These are phyloP conservation scores for Emericellopsis terricola DNA, from an alignment of 495 filamentous ascomycete genomes.

Conservation along the genomic window DNA sequence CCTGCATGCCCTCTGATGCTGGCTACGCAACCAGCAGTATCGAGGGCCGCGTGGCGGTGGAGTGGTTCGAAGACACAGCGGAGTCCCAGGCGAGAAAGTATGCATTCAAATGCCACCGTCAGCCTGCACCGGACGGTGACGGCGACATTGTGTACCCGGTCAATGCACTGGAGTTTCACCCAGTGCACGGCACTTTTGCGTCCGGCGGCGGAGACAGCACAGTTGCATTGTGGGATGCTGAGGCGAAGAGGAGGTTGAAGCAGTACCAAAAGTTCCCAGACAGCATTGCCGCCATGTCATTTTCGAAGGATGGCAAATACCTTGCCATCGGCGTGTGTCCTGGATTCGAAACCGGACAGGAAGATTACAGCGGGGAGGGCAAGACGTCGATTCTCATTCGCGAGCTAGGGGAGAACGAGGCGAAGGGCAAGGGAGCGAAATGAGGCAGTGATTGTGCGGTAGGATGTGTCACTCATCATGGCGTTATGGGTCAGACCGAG, in stretches of 20 bases:
- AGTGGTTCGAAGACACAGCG: conserved; percentile 84
- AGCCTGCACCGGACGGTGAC: conserved; percentile 34
- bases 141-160: conserved; percentile 90
- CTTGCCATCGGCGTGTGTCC: conserved; percentile 74
- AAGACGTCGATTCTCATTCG: conserved; percentile 60
- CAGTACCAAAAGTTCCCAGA: conserved; percentile 73
- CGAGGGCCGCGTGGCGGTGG: conserved; percentile 85
- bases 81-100: conserved; percentile 84
- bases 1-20: conserved; percentile 92
- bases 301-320: conserved; percentile 63
- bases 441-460: conserved; percentile 7
- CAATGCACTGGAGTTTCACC: conserved; percentile 86
- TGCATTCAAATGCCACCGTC: conserved; percentile 95
- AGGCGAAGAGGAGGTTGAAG: conserved; percentile 74
- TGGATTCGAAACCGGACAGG: conserved; percentile 82
- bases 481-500: conserved; percentile 1
- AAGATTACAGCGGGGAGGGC: conserved; percentile 52
- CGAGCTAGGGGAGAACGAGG: conserved; percentile 72
- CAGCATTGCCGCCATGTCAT: conserved; percentile 59
- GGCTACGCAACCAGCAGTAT: conserved; percentile 82
- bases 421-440: conserved; percentile 64
- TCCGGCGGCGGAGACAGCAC: conserved; percentile 86
- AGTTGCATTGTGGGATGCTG: conserved; percentile 90
- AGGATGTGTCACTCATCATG: not conserved
- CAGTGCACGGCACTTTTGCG: conserved; percentile 78